These are phyloP conservation scores for Aaosphaeria arxii DNA, from an alignment of 2,329 filamentous ascomycete species.

Conservation along the genomic window DNA sequence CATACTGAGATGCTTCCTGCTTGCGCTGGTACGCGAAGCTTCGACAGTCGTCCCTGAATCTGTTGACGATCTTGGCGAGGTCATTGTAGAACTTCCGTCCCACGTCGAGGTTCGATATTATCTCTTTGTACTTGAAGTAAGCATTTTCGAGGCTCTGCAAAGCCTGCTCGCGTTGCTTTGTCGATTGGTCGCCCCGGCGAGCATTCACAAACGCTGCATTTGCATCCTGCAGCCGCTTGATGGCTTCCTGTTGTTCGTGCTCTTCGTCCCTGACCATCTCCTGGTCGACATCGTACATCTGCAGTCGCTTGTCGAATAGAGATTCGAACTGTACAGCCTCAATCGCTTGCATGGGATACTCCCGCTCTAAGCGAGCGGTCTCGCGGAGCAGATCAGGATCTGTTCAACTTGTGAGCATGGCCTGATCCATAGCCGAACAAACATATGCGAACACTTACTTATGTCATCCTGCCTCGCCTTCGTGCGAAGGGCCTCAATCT, in stretches of 20 bases:
- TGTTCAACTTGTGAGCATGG: constrained; percentile 30
- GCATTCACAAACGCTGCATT: constrained; percentile 77
- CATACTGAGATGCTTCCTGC: constrained; percentile 74
- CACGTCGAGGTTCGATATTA: constrained; percentile 85
- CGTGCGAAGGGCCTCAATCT: constrained; percentile 73
- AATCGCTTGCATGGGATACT: constrained; percentile 79
- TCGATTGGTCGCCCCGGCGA: constrained; percentile 63
- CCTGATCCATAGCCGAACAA: constrained; percentile 1
- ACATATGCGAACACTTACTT: constrained; percentile 44
- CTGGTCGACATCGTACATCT: constrained; percentile 76
- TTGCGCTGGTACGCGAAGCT: constrained; percentile 78
- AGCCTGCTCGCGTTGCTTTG: constrained; percentile 76
- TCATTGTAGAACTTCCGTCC: constrained; percentile 98
- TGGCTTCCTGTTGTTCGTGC: constrained; percentile 71
- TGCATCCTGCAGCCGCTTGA: constrained; percentile 67
- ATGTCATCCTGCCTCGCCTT: constrained; percentile 87
- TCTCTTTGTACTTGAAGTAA: constrained; percentile 95
- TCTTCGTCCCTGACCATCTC: constrained; percentile 68
- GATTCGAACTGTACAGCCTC: constrained; percentile 88
- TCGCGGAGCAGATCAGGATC: constrained; percentile 77
- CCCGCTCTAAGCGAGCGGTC: constrained; percentile 78
- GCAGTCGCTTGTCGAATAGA: constrained; percentile 80
- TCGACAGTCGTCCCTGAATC: constrained; percentile 77
- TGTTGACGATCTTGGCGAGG: constrained; percentile 78
- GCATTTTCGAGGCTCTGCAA: constrained; percentile 86